These are phyloP conservation scores for Nicotiana benthamiana DNA, from an alignment of 257 asterid genomes.

Conservation along the genomic window DNA sequence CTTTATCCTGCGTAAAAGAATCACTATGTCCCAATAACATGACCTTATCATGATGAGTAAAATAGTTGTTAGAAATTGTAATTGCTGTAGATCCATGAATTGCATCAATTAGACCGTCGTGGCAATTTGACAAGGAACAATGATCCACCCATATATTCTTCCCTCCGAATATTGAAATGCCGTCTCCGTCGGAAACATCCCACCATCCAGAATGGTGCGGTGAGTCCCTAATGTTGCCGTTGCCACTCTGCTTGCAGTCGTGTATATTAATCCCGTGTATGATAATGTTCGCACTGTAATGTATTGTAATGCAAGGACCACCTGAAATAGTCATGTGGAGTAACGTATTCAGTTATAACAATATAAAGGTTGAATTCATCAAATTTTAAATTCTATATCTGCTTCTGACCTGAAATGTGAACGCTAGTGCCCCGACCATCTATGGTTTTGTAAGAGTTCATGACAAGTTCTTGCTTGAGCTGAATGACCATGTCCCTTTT, in stretches of 20 bases:
- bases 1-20: slow-evolving; percentile 35
- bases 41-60: slow-evolving; percentile 79
- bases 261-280: slow-evolving; percentile 71
- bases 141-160: slow-evolving; percentile 67
- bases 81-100: slow-evolving; percentile 73
- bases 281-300: slow-evolving; percentile 41
- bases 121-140: slow-evolving; percentile 63
- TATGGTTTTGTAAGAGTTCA: slow-evolving; percentile 65
- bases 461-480: slow-evolving; percentile 50
- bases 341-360: neutral
- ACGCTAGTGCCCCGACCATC: slow-evolving; percentile 80
- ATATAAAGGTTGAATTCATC: too few relatives aligned
- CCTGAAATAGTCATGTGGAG: neutral
- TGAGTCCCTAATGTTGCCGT: slow-evolving; percentile 46
- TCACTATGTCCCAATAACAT: slow-evolving; percentile 80
- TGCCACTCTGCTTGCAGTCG: slow-evolving; percentile 49
- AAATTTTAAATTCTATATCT: neutral
- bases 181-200: slow-evolving; percentile 69
- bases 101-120: slow-evolving; percentile 68
- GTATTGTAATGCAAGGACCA: slow-evolving; percentile 72
- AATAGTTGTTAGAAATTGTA: slow-evolving; percentile 62
- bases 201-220: slow-evolving; percentile 59
- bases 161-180: slow-evolving; percentile 45
- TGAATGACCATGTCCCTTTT: slow-evolving; percentile 56
- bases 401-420: slow-evolving; percentile 29